Evolutionary conservation across 441 rosid species (phyloP), one percentile per base, ranked within the genome.

Genomic region (Erodium texanum): DNA sequence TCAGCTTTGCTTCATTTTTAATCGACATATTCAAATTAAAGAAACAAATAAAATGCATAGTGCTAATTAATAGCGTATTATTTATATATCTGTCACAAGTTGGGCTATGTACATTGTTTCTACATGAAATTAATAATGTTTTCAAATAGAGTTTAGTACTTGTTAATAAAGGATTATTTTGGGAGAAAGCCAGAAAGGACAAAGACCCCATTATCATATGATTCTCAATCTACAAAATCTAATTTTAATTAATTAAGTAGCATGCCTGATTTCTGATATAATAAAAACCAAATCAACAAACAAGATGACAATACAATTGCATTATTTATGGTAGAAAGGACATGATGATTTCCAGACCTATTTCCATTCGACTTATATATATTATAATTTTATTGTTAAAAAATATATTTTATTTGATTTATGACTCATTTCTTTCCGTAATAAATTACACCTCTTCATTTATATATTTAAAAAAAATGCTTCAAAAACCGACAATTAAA

Each of bases 1-100:
- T 85, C 81, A 78, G 38, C 72, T 66, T 66, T 81, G 79, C 70
- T 67, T 36, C 65, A 58, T 71, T 36, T 68, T 67, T 38, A 70
- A 64, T 45, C 7, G 59, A 24, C 34, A 23, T 45, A 23, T 15
- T 15, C 18, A 3, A 48, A 14, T 14, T 48, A 48, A 48, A 48
- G 11, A 48, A 12, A 15, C 11, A 1, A 48, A 12, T 12, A 48
- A 15, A 12, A 1, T 48, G 11, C 8, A 0, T 19, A 24, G 15
- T 63, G 62, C 15, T 56, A 15, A 56, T 22, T 56, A 56, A 18
- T 56, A 5, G 69, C 15, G 12, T 48, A 5, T 6, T 16, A 48
- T 43, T 48, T 12, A 48, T 48, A 3, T 15, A 15, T 48, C 6
- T 1, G 0, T 1, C 18, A 15, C 18, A 15, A 18, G 5, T 48